Evolutionary conservation across 2,329 filamentous ascomycete genomes (phyloP).

Genomic region (Lasiodiplodia citricola): DNA sequence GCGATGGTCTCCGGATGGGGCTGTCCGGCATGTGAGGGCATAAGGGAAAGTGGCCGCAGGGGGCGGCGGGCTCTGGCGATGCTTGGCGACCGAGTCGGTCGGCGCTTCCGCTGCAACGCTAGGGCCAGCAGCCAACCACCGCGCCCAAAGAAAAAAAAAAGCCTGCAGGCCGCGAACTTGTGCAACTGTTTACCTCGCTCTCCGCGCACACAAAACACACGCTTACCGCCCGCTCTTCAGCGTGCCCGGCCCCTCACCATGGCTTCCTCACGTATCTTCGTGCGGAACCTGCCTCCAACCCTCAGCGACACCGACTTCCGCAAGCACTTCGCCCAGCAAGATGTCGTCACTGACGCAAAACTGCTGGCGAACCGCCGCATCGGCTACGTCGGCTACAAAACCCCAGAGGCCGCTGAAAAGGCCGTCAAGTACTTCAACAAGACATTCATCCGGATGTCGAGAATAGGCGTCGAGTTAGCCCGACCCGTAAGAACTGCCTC

Average conservation of each 20-base stretch:
- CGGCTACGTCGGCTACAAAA: slow-evolving; percentile 94
- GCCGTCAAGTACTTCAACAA: slow-evolving; percentile 96
- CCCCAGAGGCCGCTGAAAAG: slow-evolving; percentile 75
- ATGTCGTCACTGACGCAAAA: slow-evolving; percentile 87
- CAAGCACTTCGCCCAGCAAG: slow-evolving; percentile 83
- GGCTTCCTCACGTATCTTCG: slow-evolving; percentile 78
- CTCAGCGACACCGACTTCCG: slow-evolving; percentile 84
- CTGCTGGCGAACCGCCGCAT: slow-evolving; percentile 88
- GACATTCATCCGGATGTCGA: slow-evolving; percentile 94
- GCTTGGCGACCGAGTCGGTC: slow-evolving; percentile 3
- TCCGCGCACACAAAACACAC: slow-evolving; percentile 14
- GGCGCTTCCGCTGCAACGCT: slow-evolving; percentile 10
- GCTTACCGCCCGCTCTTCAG: neutral
- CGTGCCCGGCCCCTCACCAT: slow-evolving; percentile 43
- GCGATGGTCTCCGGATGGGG: slow-evolving; percentile 20
- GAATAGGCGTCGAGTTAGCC: slow-evolving; percentile 86
- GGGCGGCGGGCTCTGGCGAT: slow-evolving; percentile 7
- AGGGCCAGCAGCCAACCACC: neutral
- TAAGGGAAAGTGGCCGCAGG: neutral
- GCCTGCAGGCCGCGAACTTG: slow-evolving; percentile 3
- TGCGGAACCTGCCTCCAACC: slow-evolving; percentile 78
- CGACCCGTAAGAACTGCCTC: slow-evolving; percentile 66
- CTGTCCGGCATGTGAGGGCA: slow-evolving; percentile 18
- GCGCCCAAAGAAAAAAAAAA: neutral
- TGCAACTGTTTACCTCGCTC: slow-evolving; percentile 22